Evolutionary conservation across 495 filamentous ascomycete species (phyloP).

Genomic region (Annulohypoxylon maeteangense): DNA sequence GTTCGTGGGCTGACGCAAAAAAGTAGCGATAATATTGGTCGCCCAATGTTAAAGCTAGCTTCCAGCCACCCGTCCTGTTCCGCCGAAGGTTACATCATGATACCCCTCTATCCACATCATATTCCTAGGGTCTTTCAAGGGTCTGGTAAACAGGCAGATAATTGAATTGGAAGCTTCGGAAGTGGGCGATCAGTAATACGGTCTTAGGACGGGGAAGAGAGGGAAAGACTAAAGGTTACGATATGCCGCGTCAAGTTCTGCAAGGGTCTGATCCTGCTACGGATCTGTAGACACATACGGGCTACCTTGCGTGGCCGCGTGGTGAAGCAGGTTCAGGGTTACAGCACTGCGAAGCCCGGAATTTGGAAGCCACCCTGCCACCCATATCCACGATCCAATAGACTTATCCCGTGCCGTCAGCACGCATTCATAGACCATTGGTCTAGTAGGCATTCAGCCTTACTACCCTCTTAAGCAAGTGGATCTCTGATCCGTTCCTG

Average conservation of each 20-base stretch:
- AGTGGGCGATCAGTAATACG: background rate
- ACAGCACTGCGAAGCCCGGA: background rate
- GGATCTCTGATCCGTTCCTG: slow-evolving; percentile 1
- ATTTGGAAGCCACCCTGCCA: background rate
- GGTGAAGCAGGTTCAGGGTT: background rate
- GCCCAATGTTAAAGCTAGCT: background rate
- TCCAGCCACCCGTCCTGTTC: background rate
- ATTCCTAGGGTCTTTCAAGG: background rate
- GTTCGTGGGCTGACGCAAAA: background rate
- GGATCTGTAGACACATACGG: background rate
- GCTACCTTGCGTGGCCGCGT: background rate
- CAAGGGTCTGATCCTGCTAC: background rate
- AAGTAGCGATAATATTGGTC: background rate
- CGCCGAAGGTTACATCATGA: background rate
- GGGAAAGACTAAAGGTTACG: background rate
- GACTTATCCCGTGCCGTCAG: background rate
- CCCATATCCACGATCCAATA: background rate
- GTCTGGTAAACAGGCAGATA: background rate
- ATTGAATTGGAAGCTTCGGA: background rate
- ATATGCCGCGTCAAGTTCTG: background rate
- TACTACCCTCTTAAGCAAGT: background rate
- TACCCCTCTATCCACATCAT: background rate
- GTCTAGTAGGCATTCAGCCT: background rate
- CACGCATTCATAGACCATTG: background rate
- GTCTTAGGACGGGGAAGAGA: background rate